These are phyloP conservation scores for Aspergillus sp. DNA, from an alignment of 2,329 filamentous ascomycete species.

Conservation along the genomic window DNA sequence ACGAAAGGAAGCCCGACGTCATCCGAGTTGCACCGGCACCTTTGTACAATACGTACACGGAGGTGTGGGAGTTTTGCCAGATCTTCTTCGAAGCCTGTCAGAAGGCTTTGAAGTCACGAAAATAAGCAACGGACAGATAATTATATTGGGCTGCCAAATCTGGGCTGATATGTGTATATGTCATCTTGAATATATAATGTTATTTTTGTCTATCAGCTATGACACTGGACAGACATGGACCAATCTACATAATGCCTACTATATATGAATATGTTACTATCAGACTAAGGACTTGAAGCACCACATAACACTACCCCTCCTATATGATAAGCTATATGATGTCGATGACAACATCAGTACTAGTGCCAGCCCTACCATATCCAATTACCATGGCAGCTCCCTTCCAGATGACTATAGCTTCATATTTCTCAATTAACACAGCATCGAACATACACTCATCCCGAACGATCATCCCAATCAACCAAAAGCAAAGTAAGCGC, in stretches of 20 bases:
- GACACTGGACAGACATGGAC: not conserved
- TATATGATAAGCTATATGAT: not conserved
- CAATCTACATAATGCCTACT: too few species aligned
- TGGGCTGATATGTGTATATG: not conserved
- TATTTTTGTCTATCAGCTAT: too few species aligned
- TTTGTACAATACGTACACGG: constrained; percentile 77
- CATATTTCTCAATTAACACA: not conserved
- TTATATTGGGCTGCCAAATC: not conserved
- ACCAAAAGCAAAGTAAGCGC: constrained; percentile 62
- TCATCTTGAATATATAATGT: not conserved
- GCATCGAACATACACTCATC: not conserved
- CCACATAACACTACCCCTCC: not conserved
- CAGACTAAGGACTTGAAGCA: too few species aligned
- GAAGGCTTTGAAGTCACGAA: constrained; percentile 32
- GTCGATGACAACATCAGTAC: too few species aligned
- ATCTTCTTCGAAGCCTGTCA: constrained; percentile 55
- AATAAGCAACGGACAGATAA: constrained; percentile 8
- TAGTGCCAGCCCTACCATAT: not conserved
- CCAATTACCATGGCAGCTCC: not conserved
- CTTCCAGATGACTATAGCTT: not conserved
- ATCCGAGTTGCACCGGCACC: constrained; percentile 81
- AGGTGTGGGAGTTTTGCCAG: constrained; percentile 65
- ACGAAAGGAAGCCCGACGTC: constrained; percentile 83
- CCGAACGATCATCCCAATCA: constrained; percentile 13
- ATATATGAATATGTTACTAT: too few species aligned